Percentiles rank a stretch among this genome's conserved stretches.
phyloP scores from a whole-genome alignment of 148 eudicot genomes.

The Spergularia marina region DNA sequence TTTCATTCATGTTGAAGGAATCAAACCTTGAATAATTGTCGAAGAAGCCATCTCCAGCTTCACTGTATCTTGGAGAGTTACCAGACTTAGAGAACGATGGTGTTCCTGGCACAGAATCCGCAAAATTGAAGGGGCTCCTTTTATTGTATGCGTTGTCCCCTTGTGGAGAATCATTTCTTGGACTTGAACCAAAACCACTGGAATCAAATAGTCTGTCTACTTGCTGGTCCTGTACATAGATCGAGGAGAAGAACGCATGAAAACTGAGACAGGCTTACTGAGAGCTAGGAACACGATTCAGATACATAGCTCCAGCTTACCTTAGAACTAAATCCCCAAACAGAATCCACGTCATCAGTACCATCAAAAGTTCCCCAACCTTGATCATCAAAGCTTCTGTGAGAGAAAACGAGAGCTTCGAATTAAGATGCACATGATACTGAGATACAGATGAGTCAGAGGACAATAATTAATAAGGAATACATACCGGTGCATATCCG shows the following conservation, averaged over 20 bases:
- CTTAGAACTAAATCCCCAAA: constrained; percentile 85
- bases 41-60: constrained; percentile 59
- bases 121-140: constrained; percentile 60
- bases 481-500: constrained; percentile 62
- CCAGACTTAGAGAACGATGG: constrained; percentile 75
- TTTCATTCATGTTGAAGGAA: constrained; percentile 45
- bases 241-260: neutral
- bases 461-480: neutral
- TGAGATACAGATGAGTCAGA: neutral
- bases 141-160: constrained; percentile 43
- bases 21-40: constrained; percentile 60
- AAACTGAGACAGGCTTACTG: neutral
- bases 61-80: constrained; percentile 65
- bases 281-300: neutral
- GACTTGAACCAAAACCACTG: constrained; percentile 58
- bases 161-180: constrained; percentile 63
- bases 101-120: constrained; percentile 78
- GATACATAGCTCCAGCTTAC: constrained; percentile 33
- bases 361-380: constrained; percentile 84
- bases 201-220: constrained; percentile 66
- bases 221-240: constrained; percentile 54
- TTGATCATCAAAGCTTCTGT: constrained; percentile 79
- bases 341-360: constrained; percentile 87
- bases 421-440: neutral
- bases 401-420: constrained; percentile 13